Conservation (phyloP, 1,284 basidiomycete species). For the Ustilago tritici region DNA sequence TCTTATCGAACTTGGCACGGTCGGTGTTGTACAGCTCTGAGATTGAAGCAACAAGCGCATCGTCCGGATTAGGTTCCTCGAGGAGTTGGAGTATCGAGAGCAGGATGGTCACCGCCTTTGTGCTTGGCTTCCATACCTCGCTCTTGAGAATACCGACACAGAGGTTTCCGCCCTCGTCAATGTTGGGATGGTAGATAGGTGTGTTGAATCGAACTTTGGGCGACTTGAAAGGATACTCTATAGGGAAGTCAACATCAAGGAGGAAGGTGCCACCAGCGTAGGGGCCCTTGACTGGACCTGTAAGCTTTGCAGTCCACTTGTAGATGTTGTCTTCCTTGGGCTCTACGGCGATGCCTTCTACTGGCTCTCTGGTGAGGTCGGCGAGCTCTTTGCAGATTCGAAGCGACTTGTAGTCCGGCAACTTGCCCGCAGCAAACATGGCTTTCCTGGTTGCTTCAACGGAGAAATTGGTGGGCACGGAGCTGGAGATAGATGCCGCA, state of each 20-base stretch:
- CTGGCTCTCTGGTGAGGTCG: conserved; percentile 57
- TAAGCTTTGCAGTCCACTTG: conserved; percentile 59
- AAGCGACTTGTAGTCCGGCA: conserved; percentile 50
- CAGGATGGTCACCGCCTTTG: conserved; percentile 65
- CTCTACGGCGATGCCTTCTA: conserved; percentile 56
- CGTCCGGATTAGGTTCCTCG: conserved; percentile 66
- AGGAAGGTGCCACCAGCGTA: conserved; percentile 66
- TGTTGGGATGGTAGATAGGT: conserved; percentile 69
- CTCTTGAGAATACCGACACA: conserved; percentile 68
- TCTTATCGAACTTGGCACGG: conserved; percentile 57
- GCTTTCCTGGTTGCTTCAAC: conserved; percentile 35
- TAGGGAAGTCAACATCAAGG: conserved; percentile 68
- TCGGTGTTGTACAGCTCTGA: conserved; percentile 66
- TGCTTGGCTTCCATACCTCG: conserved; percentile 69
- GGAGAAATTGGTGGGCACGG: conserved; percentile 34
- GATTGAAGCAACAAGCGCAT: conserved; percentile 65
- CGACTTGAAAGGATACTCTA: conserved; percentile 70
- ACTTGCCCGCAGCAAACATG: conserved; percentile 45
- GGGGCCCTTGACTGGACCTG: conserved; percentile 52
- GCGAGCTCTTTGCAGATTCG: conserved; percentile 57
- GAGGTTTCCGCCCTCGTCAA: conserved; percentile 66
- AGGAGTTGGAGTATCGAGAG: conserved; percentile 64
- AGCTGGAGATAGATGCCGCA: conserved; percentile 35
- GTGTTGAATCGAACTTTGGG: conserved; percentile 66
- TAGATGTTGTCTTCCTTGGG: conserved; percentile 62